Evolutionary conservation across 1,139 yeast genomes (phyloP).

Genomic region (Saccharomyces uvarum): DNA sequence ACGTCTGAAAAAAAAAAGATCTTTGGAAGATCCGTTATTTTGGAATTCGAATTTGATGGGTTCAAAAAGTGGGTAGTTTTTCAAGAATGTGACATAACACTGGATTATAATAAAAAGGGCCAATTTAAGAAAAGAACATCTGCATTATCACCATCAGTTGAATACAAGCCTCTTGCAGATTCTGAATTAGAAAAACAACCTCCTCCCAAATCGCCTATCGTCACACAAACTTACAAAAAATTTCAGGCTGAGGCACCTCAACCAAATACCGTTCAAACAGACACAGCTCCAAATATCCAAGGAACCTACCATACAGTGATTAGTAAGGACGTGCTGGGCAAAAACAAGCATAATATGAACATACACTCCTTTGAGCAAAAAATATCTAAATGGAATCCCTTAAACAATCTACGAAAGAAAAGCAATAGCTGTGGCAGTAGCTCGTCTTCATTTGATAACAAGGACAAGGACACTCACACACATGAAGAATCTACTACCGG

Average conservation of each 20-base stretch:
- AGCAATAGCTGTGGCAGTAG: conserved; percentile 12
- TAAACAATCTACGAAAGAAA: conserved; percentile 23
- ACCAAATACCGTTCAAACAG: conserved; percentile 4
- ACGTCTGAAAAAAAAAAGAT: conserved; percentile 54
- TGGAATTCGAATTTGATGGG: conserved; percentile 62
- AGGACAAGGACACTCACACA: not conserved
- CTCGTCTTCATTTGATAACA: not conserved
- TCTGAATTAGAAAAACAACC: not conserved
- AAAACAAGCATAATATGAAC: conserved; percentile 16
- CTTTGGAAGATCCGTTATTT: conserved; percentile 74
- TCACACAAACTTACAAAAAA: conserved; percentile 16
- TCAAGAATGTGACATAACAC: conserved; percentile 54
- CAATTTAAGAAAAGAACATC: conserved; percentile 7
- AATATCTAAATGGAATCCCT: conserved; percentile 26
- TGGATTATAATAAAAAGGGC: conserved; percentile 33
- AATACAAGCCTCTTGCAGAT: conserved; percentile 1
- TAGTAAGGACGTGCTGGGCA: conserved; percentile 15
- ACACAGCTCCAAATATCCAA: conserved; percentile 2
- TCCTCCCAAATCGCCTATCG: conserved; percentile 8
- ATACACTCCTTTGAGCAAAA: conserved; percentile 22
- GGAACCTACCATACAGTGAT: conserved; percentile 24
- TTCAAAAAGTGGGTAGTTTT: conserved; percentile 79
- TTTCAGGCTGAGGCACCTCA: conserved; percentile 18
- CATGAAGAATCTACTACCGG: not conserved
- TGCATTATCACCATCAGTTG: not conserved